Base-by-base conservation (phyloP, 2,329 filamentous ascomycete genomes). In the Lithohypha guttulata region DNA sequence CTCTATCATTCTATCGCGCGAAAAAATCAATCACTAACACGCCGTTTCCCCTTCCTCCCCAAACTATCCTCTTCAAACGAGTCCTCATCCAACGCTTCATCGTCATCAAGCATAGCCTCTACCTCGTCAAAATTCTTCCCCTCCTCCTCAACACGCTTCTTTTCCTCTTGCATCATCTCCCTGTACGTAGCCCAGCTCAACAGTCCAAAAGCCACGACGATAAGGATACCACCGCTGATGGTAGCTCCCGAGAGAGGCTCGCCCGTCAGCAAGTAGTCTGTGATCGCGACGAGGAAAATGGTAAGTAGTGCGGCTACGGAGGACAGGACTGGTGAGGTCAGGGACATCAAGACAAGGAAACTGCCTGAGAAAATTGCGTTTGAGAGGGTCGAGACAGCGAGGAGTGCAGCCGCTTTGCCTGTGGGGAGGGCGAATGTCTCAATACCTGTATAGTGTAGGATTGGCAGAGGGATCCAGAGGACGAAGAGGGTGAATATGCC, bases 261-360 rank as follows among this genome's bases (percentile, higher is more conserved):
- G 34, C 89, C 84, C 0, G 84, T 93, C 29, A 87, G 68, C 41
- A 87, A 57, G 77, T 91, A 93, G 61, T 98, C 91, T 40, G 84
- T 84, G 20, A 96, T 67, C 1, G 89, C 91, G 5, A 98, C 91
- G 44, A 96, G 76, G 69, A 98, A 96, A 50, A 98, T 98, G 15
- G 91, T 98, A 32, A 98, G 69, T 5, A 98, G 73, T 2, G 89
- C 85, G 1, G 91, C 91, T 8, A 98, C 91, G 13, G 83, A 93
- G 42, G 81, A 89, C 3, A 98, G 69, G 2, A 98, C 91, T 1
- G 91, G 91, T 13, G 81, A 89, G 0, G 91, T 98, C 19, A 98
- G 71, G 11, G 80, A 86, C 55, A 98, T 96, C 38, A 98, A 72
- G 22, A 94, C 82, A 6, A 96, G 71, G 67, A 96, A 96, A 14